These are phyloP conservation scores for Epichloe elymi DNA, from an alignment of 2,329 filamentous ascomycete species.

Conservation along the genomic window DNA sequence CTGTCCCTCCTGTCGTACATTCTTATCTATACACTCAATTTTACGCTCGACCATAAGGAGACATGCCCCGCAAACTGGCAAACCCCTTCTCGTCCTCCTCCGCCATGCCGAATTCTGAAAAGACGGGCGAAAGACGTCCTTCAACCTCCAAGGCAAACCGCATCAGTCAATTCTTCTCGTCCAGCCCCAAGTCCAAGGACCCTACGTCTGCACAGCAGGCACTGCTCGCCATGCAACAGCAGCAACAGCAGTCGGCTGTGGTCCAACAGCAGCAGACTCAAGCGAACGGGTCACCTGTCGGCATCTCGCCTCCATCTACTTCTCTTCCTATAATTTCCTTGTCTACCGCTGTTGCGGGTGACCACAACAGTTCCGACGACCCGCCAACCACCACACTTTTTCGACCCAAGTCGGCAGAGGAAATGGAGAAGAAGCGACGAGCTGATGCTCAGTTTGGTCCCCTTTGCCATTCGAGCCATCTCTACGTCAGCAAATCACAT, in stretches of 20 bases:
- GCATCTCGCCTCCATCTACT: slow-evolving; percentile 58
- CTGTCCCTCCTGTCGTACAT: background rate
- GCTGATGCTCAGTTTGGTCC: slow-evolving; percentile 88
- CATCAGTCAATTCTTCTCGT: slow-evolving; percentile 71
- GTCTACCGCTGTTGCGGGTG: slow-evolving; percentile 68
- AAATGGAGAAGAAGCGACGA: slow-evolving; percentile 61
- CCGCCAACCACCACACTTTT: slow-evolving; percentile 68
- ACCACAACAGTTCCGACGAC: slow-evolving; percentile 62
- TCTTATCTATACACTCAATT: background rate
- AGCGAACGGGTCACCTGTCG: slow-evolving; percentile 37
- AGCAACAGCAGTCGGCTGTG: slow-evolving; percentile 4
- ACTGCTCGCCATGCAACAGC: slow-evolving; percentile 52
- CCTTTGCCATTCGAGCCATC: slow-evolving; percentile 63
- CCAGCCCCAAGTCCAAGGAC: slow-evolving; percentile 62
- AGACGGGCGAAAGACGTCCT: slow-evolving; percentile 40
- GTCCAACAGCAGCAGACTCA: slow-evolving; percentile 7
- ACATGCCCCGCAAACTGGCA: slow-evolving; percentile 46
- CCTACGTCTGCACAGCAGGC: slow-evolving; percentile 52
- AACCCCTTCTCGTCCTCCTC: slow-evolving; percentile 42
- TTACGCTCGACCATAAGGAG: slow-evolving; percentile 14
- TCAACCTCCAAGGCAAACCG: slow-evolving; percentile 60
- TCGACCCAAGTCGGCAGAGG: slow-evolving; percentile 73
- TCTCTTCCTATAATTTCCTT: slow-evolving; percentile 84
- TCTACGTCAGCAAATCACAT: slow-evolving; percentile 79
- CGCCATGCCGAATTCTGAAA: slow-evolving; percentile 34